Evolutionary conservation across 176 grass and related monocot genomes (phyloP).

Genomic region (Rhipidocladum racemiflorum): DNA sequence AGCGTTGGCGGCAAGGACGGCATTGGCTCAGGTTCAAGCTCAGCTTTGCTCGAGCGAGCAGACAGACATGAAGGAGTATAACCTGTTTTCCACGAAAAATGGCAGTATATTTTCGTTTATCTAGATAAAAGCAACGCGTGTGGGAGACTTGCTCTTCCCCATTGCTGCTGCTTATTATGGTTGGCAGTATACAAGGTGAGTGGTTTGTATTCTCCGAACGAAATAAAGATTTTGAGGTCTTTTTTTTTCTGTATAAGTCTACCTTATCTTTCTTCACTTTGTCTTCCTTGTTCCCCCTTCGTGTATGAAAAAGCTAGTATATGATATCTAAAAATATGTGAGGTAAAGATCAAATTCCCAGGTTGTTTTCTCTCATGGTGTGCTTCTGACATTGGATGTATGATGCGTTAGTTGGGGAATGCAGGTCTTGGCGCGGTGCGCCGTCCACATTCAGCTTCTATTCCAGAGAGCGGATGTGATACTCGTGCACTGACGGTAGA

Average conservation of each 20-base stretch:
- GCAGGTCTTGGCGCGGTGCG: not conserved
- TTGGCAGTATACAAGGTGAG: constrained; percentile 7
- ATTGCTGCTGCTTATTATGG: constrained; percentile 17
- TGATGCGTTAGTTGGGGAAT: not conserved
- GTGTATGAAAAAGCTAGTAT: constrained; percentile 38
- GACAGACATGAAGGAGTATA: constrained; percentile 67
- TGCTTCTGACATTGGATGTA: not conserved
- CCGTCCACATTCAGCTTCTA: not conserved
- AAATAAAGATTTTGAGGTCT: constrained; percentile 27
- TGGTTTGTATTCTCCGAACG: constrained; percentile 28
- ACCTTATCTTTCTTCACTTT: constrained; percentile 13
- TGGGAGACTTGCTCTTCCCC: not conserved
- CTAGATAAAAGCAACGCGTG: constrained; percentile 36
- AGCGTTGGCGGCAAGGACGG: constrained; percentile 25
- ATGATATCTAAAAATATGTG: constrained; percentile 13
- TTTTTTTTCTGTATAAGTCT: constrained; percentile 14
- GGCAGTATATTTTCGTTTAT: constrained; percentile 55
- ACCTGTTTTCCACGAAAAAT: constrained; percentile 62
- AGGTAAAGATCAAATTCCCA: not conserved
- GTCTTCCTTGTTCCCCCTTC: not conserved
- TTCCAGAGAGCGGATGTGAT: not conserved
- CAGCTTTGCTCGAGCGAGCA: constrained; percentile 63
- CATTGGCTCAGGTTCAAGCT: constrained; percentile 37
- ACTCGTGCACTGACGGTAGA: not conserved
- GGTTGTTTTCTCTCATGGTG: not conserved